A percentile compares a stretch with the other conserved stretches of the same genome.
Conservation (phyloP, 192 early-diverging fungal genomes). For the Gaertneriomyces semiglobifer region DNA sequence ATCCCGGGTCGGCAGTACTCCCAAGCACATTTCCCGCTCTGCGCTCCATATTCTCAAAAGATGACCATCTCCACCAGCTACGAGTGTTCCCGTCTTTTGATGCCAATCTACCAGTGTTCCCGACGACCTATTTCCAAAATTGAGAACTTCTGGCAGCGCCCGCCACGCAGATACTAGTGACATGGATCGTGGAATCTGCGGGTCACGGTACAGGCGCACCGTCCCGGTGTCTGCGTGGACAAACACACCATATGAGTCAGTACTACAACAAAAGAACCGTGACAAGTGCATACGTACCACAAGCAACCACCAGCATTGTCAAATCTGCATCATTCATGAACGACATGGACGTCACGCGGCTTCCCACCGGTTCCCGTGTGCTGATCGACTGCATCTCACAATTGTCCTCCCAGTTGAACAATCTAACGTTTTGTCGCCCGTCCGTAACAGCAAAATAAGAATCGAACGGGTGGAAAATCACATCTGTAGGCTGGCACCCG, state of each 20-base stretch:
- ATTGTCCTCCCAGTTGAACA: constrained; percentile 64
- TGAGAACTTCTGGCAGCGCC: constrained; percentile 65
- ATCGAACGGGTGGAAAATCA: constrained; percentile 81
- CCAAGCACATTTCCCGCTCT: constrained; percentile 65
- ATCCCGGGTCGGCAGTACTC: constrained; percentile 37
- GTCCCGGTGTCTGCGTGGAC: constrained; percentile 54
- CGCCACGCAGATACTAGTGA: constrained; percentile 74
- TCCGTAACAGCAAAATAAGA: constrained; percentile 78
- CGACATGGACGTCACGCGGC: constrained; percentile 70
- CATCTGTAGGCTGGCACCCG: constrained; percentile 1
- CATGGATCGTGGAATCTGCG: constrained; percentile 53
- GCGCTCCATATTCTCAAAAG: constrained; percentile 79
- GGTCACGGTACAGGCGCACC: constrained; percentile 76
- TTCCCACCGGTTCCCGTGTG: constrained; percentile 66
- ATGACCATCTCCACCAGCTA: constrained; percentile 64
- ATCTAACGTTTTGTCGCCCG: constrained; percentile 66
- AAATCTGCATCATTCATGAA: constrained; percentile 91
- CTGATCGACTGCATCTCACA: constrained; percentile 59
- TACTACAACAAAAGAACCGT: not conserved
- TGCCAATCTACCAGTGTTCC: constrained; percentile 78
- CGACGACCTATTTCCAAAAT: constrained; percentile 18
- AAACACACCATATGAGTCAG: not conserved
- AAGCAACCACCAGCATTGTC: constrained; percentile 78
- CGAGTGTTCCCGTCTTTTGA: constrained; percentile 62
- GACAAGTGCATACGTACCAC: constrained; percentile 47